Base-by-base conservation (phyloP, 768 basidiomycete genomes). In the Lentinula raphanica region DNA sequence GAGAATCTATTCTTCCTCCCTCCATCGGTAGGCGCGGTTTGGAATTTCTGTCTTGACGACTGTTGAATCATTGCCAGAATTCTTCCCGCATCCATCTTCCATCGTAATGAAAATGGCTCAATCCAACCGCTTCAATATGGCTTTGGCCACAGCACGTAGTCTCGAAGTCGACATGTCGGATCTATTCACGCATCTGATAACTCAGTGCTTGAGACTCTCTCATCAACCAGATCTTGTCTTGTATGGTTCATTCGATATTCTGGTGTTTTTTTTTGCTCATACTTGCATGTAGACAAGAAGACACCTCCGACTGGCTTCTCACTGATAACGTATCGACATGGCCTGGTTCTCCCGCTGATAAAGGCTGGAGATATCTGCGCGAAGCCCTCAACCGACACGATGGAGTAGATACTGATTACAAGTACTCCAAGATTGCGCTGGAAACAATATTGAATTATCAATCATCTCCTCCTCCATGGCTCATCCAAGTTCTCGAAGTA, bases 351-450 rank as follows among this genome's bases (percentile, higher is more conserved):
- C 76, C 86, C 17, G 80, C 85, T 35, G 87, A 91, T 62, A 82
- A 90, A 60, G 93, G 87, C 4, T 94, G 94, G 91, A 81, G 89
- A 66, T 94, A 94, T 69, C 80, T 99, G 45, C 88, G 92, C 62
- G 79, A 85, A 62, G 81, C 87, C 19, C 76, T 98, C 60, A 83
- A 87, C 58, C 83, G 87, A 49, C 83, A 97, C 64, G 96, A 99
- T 67, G 76, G 76, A 11, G 65, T 75, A 19, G 80, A 84, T 53
- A 90, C 84, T 13, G 86, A 92, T 67, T 86, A 80, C 72, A 79
- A 79, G 58, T 96, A 97, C 68, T 81, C 81, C 49, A 90, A 92
- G 65, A 81, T 84, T 23, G 82, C 84, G 13, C 74, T 94, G 49
- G 90, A 95, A 68, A 87, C 85, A 7, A 82, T 95, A 19, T 71